Evolutionary conservation across 176 grass and related monocot genomes (phyloP).

Genomic region (Phyllostachys edulis): DNA sequence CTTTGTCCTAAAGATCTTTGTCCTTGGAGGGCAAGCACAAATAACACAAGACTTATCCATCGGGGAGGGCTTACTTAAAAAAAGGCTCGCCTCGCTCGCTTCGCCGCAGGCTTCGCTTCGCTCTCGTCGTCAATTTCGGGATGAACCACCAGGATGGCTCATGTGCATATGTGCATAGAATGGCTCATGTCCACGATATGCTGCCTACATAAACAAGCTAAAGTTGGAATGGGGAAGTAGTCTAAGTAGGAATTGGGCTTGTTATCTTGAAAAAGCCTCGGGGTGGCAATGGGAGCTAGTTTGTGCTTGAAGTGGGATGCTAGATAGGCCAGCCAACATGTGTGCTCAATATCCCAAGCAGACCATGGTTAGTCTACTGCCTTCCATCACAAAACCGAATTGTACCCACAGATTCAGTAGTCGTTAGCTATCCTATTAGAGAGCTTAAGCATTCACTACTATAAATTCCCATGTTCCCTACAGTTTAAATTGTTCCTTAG

Average conservation of each 20-base stretch:
- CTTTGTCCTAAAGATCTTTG: too few relatives aligned
- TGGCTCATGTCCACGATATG: too few relatives aligned
- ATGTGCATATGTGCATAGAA: too few relatives aligned
- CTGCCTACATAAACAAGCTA: background rate
- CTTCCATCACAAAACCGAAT: slow-evolving; percentile 18
- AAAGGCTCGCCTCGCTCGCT: too few relatives aligned
- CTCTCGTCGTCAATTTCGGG: too few relatives aligned
- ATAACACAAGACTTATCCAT: too few relatives aligned
- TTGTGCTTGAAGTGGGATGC: slow-evolving; percentile 3
- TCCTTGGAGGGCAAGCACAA: too few relatives aligned
- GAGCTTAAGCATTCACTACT: background rate
- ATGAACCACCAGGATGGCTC: too few relatives aligned
- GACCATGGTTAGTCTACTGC: background rate
- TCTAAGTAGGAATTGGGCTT: background rate
- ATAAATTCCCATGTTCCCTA: too few relatives aligned
- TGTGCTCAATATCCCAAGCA: background rate
- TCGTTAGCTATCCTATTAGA: background rate
- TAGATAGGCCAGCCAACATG: background rate
- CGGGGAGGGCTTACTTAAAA: too few relatives aligned
- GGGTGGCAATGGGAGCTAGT: background rate
- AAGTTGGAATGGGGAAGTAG: background rate
- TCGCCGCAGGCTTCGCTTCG: too few relatives aligned
- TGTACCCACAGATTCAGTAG: background rate
- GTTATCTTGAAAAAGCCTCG: background rate
- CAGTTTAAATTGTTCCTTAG: too few relatives aligned